Percentiles rank a stretch among this genome's conserved stretches.
Conservation (phyloP, 306 rosid genomes). For the Vigna reflexopilosa region DNA sequence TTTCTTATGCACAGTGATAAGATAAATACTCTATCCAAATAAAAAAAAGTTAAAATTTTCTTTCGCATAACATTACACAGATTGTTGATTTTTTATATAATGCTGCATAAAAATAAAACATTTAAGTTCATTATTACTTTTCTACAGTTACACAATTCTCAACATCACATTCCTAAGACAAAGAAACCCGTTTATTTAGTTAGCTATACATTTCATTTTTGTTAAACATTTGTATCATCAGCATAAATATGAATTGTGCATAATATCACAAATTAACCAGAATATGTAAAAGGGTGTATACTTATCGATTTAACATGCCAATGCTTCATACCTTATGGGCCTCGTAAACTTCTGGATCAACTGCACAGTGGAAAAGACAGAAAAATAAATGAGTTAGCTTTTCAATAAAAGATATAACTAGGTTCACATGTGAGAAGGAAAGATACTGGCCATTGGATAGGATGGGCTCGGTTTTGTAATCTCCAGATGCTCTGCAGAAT, state of each 20-base stretch:
- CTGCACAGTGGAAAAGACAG: constrained; percentile 57
- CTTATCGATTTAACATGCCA: constrained; percentile 25
- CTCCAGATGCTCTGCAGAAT: constrained; percentile 75
- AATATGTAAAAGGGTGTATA: constrained; percentile 26
- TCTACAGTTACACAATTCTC: constrained; percentile 7
- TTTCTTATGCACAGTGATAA: too few relatives aligned
- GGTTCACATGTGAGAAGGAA: constrained; percentile 46
- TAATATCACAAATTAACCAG: constrained; percentile 39
- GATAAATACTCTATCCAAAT: too few relatives aligned
- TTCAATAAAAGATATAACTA: constrained; percentile 28
- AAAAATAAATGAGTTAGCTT: constrained; percentile 36
- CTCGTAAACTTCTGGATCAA: constrained; percentile 72
- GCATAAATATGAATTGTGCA: not conserved
- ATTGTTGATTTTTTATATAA: constrained; percentile 10
- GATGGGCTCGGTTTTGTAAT: constrained; percentile 54
- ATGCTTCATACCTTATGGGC: constrained; percentile 74
- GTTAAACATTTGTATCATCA: constrained; percentile 17
- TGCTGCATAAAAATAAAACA: constrained; percentile 25
- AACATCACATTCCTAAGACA: not conserved
- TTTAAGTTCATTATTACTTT: not conserved
- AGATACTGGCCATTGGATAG: constrained; percentile 82
- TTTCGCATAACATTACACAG: not conserved
- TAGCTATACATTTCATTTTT: constrained; percentile 3
- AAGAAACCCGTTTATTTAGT: constrained; percentile 24
- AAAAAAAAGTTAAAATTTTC: not conserved